Evolutionary conservation across 345 rosid species (phyloP), one percentile per base, ranked within the genome.

Genomic region (Populus davidiana): DNA sequence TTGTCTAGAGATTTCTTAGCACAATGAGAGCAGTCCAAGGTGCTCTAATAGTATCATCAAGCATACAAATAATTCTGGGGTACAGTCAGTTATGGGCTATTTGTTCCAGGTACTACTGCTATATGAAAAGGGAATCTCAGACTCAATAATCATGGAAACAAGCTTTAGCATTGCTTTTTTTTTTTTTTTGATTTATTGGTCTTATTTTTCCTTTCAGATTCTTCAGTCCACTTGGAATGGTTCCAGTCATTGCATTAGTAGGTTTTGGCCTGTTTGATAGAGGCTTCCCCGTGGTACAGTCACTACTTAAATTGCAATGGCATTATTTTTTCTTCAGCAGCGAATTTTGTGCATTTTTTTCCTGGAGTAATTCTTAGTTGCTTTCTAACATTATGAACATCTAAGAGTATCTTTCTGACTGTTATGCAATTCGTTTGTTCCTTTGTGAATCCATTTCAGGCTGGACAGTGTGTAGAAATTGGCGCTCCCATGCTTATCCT

Each of bases 21-120:
- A 96, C 99, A 68, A 96, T 93, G 97, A 93, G 94, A 85, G 99
- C 99, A 1, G 97, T 96, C 69, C 99, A 96, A 90, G 99, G 98
- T 56, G 99, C 99, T 47, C 74, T 96, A 23, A 96, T 96, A 31
- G 97, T 96, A 72, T 91, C 98, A 85, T 96, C 99, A 67, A 96
- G 98, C 79, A 84, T 96, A 81, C 98, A 96, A 79, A 96, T 93
- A 79, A 91, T 96, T 74, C 86, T 96, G 56, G 99, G 98, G 59
- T 96, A 89, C 82, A 96, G 99, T 83, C 99, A 93, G 69, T 79
- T 96, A 80, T 93, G 99, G 99, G 98, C 89, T 39, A 92, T 96
- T 35, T 93, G 94, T 85, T 90, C 99, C 86, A 91, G 99, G 99
- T 95, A 87, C 64, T 65, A 10, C 59, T 52, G 23, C 54, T 36